A percentile compares a stretch with the other conserved stretches of the same genome.
These are phyloP conservation scores for Rhododendron mucronatum DNA, from an alignment of 148 eudicot species.

Conservation along the genomic window DNA sequence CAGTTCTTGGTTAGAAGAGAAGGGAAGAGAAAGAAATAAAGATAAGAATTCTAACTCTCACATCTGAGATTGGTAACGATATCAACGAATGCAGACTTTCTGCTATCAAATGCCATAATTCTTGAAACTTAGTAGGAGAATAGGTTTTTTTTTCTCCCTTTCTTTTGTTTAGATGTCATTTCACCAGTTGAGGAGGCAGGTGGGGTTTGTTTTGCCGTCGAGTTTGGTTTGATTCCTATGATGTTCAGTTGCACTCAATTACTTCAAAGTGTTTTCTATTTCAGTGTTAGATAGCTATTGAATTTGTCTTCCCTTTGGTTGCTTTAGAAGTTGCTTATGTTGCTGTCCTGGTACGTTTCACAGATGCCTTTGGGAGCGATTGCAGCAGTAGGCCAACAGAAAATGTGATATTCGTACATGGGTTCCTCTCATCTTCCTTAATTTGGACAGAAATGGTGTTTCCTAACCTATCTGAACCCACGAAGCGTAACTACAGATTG, in stretches of 20 bases:
- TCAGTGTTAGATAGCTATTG: neutral
- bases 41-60: no score
- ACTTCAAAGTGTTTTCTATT: neutral
- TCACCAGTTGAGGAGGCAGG: no score
- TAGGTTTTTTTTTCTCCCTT: neutral
- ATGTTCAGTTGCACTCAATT: neutral
- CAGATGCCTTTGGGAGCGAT: conserved; percentile 23
- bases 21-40: no score
- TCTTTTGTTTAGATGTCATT: neutral
- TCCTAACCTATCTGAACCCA: conserved; percentile 27
- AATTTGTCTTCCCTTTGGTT: neutral
- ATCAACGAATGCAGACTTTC: no score
- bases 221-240: neutral
- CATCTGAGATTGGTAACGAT: no score
- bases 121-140: neutral
- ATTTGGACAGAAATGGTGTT: conserved; percentile 62
- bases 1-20: no score
- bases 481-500: conserved; percentile 38
- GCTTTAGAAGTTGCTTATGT: neutral
- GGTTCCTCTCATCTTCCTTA: conserved; percentile 67
- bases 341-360: neutral
- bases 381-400: conserved; percentile 19
- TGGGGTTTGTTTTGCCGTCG: neutral
- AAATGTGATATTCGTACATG: conserved; percentile 74
- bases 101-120: no score